Percentiles rank a stretch among this genome's conserved stretches.
Evolutionary conservation across 2,329 filamentous ascomycete genomes (phyloP).

Genomic region (Didymella arachidicola): DNA sequence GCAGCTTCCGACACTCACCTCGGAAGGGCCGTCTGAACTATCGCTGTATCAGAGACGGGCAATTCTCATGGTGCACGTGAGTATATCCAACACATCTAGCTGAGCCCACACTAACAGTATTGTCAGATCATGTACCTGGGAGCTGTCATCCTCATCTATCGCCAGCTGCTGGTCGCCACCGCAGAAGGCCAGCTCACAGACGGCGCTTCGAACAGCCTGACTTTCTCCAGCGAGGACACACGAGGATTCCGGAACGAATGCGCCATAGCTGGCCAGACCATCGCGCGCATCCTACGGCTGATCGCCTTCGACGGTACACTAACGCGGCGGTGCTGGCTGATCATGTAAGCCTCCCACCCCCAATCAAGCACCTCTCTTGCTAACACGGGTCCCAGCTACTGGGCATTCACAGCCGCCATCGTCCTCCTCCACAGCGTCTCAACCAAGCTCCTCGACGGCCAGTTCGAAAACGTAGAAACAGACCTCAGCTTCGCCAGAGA

Average conservation of each 20-base stretch:
- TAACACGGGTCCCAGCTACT: conserved; percentile 38
- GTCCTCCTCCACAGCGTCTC: conserved; percentile 48
- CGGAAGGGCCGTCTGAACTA: conserved; percentile 33
- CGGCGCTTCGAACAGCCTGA: conserved; percentile 32
- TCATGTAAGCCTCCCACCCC: conserved; percentile 39
- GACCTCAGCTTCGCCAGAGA: conserved; percentile 46
- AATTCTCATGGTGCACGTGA: conserved; percentile 50
- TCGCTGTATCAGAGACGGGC: conserved; percentile 45
- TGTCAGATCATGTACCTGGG: conserved; percentile 51
- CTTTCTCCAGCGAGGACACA: conserved; percentile 39
- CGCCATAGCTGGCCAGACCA: conserved; percentile 46
- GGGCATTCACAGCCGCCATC: conserved; percentile 47
- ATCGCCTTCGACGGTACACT: conserved; percentile 47
- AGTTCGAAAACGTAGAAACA: conserved; percentile 38
- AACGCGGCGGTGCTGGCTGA: conserved; percentile 49
- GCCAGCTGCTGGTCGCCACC: conserved; percentile 45
- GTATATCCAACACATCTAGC: conserved; percentile 1
- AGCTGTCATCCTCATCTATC: conserved; percentile 47
- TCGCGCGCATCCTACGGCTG: conserved; percentile 45
- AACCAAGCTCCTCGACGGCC: conserved; percentile 46
- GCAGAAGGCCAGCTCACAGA: conserved; percentile 43
- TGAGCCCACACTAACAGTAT: not conserved
- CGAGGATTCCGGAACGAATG: conserved; percentile 43
- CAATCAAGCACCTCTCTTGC: not conserved
- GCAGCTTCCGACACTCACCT: conserved; percentile 43